Conservation (phyloP, 805 yeast genomes). For the Zygosaccharomyces siamensis region DNA sequence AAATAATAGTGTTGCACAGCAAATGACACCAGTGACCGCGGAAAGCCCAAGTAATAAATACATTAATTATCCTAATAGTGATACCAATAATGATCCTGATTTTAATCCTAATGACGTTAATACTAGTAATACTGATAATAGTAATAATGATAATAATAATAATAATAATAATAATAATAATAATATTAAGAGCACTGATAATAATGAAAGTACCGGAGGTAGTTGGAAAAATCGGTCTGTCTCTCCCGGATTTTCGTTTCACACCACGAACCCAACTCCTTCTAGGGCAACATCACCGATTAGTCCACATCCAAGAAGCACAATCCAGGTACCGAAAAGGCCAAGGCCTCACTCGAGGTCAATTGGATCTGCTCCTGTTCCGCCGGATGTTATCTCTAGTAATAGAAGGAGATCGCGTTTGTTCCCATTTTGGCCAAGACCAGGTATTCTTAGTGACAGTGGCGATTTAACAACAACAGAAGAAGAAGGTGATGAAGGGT, state of each 20-base stretch:
- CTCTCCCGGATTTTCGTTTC: background rate
- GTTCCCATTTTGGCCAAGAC: constrained; percentile 31
- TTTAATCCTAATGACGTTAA: background rate
- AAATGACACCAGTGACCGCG: background rate
- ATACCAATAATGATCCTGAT: background rate
- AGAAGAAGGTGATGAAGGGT: constrained; percentile 31
- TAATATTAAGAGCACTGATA: background rate
- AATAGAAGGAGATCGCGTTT: constrained; percentile 25
- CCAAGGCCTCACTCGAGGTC: constrained; percentile 34
- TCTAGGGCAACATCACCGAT: constrained; percentile 6
- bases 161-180: background rate
- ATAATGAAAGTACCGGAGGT: background rate
- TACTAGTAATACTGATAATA: background rate
- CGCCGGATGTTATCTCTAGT: constrained; percentile 33
- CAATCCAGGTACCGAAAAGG: constrained; percentile 13
- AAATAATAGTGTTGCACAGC: constrained; percentile 6
- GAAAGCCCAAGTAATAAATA: background rate
- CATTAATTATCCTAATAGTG: background rate
- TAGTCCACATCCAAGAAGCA: constrained; percentile 3
- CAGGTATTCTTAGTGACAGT: constrained; percentile 31
- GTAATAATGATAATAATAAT: background rate
- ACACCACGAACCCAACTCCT: background rate
- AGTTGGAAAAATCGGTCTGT: background rate
- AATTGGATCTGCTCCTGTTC: constrained; percentile 29
- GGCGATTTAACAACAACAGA: constrained; percentile 29